phyloP scores from a whole-genome alignment of 2,329 filamentous ascomycete genomes.

The Pseudogymnoascus verrucosus region DNA sequence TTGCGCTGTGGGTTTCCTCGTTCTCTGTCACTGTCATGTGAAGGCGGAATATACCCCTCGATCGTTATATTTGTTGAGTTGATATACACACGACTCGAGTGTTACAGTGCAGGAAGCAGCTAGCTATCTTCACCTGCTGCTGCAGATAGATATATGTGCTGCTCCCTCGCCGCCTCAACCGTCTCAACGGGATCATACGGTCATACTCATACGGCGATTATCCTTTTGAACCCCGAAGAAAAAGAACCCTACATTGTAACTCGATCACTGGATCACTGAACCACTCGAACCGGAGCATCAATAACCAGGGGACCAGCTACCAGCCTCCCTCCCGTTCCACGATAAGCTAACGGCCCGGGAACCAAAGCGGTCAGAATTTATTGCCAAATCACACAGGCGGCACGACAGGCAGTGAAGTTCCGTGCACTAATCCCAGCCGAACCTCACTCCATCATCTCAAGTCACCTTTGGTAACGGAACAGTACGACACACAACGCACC shows the following conservation, averaged over 20 bases:
- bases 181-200: neutral
- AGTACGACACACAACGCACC: conserved; percentile 4
- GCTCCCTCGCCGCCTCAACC: neutral
- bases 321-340: conserved; percentile 1
- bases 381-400: conserved; percentile 7
- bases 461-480: conserved; percentile 4
- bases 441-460: neutral
- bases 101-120: neutral
- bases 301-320: neutral
- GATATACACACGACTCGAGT: neutral
- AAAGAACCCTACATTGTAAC: neutral
- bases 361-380: conserved; percentile 5
- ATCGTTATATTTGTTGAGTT: neutral
- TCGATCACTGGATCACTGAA: neutral
- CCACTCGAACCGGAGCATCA: neutral
- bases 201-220: neutral
- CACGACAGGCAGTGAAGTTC: conserved; percentile 5
- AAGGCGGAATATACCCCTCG: neutral
- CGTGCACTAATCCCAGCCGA: conserved; percentile 8
- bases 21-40: neutral
- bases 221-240: too few species aligned
- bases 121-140: neutral
- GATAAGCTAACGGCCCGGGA: conserved; percentile 5
- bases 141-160: neutral
- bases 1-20: conserved; percentile 1